Base-by-base conservation (phyloP, 2,329 filamentous ascomycete species). In the Coniochaeta ligniaria region DNA sequence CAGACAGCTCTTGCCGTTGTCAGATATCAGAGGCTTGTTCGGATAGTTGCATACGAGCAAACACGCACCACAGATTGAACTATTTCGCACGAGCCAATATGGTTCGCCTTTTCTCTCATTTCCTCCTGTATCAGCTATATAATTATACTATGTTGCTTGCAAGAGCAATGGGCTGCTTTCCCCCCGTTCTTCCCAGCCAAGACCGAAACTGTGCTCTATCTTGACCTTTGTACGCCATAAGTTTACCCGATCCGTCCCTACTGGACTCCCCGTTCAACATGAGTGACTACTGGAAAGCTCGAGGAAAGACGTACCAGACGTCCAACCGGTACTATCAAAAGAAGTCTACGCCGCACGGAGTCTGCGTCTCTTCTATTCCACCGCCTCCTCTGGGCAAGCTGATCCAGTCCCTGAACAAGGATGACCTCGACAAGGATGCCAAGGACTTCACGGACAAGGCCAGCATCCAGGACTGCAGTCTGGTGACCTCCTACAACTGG, bases 401-500 rank as follows among this genome's bases (percentile, higher is more conserved):
- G 20, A 60, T 69, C 16, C 38, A 58, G 17, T 61, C 60, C 0
- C 28, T 69, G 11, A 35, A 17, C 2, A 52, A 62, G 8, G 8
- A 56, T 1, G 63, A 67, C 24, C 60, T 71, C 4, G 43, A 61
- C 3, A 58, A 64, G 41, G 56, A 64, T n/a, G 33, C 67, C 26
- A 33, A 62, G 31, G 16, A 43, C 20, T 57, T 38, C 20, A 50
- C 65, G 50, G n/a, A 63, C 54, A 31, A 63, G 31, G 55, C 60
- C 26, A n/a, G 45, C 24, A 69, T 72, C 56, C 65, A 61, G 1
- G 69, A 68, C 45, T 62, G 63, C n/a, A 22, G 61, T 26, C 45
- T 64, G 2, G 61, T 76, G 1, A 65, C 72, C 0, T 76, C 75
- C 0, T 77, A 72, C 64, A 76, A 70, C 66, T 77, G 74, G 75